phyloP scores from a whole-genome alignment of 2,329 filamentous ascomycete genomes.

The Beauveria rudraprayagi region DNA sequence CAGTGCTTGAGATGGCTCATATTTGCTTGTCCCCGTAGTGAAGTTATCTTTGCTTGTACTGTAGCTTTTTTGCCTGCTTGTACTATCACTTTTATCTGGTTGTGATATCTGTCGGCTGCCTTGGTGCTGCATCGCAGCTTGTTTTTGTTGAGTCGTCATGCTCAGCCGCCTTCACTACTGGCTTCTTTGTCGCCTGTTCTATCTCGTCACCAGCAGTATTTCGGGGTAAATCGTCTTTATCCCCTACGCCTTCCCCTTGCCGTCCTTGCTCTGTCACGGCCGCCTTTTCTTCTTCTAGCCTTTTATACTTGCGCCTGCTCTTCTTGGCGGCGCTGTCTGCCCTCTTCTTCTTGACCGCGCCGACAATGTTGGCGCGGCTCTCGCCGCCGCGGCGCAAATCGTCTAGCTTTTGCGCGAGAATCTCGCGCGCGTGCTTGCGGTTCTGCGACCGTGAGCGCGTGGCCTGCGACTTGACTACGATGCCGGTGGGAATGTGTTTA shows the following conservation, averaged over 20 bases:
- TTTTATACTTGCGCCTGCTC: slow-evolving; percentile 68
- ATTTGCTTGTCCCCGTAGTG: neutral
- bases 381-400: slow-evolving; percentile 61
- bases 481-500: slow-evolving; percentile 79
- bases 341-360: slow-evolving; percentile 54
- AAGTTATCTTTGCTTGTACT: no score
- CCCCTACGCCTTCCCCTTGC: neutral
- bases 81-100: neutral
- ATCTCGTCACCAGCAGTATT: neutral
- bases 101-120: neutral
- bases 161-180: no score
- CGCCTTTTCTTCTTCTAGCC: slow-evolving; percentile 44
- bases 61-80: neutral
- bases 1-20: neutral
- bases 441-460: slow-evolving; percentile 85
- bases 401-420: slow-evolving; percentile 71
- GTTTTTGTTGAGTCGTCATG: neutral
- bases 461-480: slow-evolving; percentile 89
- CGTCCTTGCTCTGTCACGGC: slow-evolving; percentile 7
- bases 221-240: neutral
- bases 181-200: neutral
- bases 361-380: slow-evolving; percentile 58
- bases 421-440: slow-evolving; percentile 69
- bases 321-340: slow-evolving; percentile 76
- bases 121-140: neutral